Evolutionary conservation across 352 stramenopile genomes (phyloP).

Genomic region (Phytophthora tentaculata): DNA sequence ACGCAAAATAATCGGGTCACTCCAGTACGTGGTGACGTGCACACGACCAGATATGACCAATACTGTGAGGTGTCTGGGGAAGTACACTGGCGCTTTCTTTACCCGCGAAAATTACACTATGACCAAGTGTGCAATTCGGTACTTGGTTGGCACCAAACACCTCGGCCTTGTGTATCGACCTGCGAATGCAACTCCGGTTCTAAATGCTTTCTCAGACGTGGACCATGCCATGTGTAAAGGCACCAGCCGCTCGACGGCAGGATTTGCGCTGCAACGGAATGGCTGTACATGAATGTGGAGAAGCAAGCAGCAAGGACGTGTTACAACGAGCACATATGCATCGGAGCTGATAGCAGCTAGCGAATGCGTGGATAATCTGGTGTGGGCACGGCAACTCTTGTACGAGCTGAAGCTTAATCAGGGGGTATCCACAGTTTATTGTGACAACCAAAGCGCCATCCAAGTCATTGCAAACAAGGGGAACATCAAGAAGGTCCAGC

Average conservation of each 20-base stretch:
- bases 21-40: conserved; percentile 6
- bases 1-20: conserved; percentile 3
- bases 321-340: conserved; percentile 9
- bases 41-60: conserved; percentile 10
- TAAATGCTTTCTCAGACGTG: conserved; percentile 3
- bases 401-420: conserved; percentile 7
- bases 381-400: conserved; percentile 9
- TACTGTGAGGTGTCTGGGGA: not conserved
- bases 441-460: conserved; percentile 12
- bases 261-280: conserved; percentile 10
- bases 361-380: conserved; percentile 11
- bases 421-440: conserved; percentile 5
- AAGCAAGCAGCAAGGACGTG: not conserved
- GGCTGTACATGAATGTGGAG: conserved; percentile 4
- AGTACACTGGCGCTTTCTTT: conserved; percentile 9
- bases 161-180: conserved; percentile 6
- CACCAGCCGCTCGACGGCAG: conserved; percentile 5
- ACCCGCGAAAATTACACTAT: conserved; percentile 1
- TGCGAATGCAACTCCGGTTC: not conserved
- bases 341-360: conserved; percentile 3
- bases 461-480: conserved; percentile 12
- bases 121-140: conserved; percentile 6
- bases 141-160: conserved; percentile 4
- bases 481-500: conserved; percentile 13
- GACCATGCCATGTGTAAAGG: conserved; percentile 11